phyloP scores from a whole-genome alignment of 257 asterid genomes.

The Henckelia pumila region DNA sequence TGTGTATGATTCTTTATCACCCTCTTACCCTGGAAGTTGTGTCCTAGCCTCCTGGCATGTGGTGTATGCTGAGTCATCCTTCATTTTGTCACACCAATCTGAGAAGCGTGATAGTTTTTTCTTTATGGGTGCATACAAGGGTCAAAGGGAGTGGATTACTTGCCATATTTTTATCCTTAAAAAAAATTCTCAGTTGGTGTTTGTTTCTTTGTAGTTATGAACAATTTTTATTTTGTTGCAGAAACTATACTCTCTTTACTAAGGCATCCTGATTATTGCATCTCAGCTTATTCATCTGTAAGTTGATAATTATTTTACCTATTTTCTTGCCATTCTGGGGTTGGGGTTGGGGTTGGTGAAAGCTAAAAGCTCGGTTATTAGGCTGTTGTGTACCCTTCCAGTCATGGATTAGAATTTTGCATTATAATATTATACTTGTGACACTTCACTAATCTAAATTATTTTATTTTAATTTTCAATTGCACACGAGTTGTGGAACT shows the following conservation, averaged over 20 bases:
- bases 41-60: slow-evolving; percentile 10
- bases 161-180: background rate
- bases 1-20: no score
- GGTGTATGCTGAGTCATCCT: background rate
- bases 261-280: slow-evolving; percentile 96
- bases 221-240: slow-evolving; percentile 43
- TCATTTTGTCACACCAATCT: no score
- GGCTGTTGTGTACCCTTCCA: background rate
- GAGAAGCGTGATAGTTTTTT: no score
- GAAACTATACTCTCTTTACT: slow-evolving; percentile 93
- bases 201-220: background rate
- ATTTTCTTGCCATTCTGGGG: background rate
- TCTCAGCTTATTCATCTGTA: slow-evolving; percentile 86
- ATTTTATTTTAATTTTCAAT: slow-evolving; percentile 3
- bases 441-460: background rate
- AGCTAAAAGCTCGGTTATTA: slow-evolving; percentile 11
- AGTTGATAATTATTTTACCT: slow-evolving; percentile 35
- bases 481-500: no score
- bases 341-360: background rate
- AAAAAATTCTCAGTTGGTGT: background rate
- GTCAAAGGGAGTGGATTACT: background rate
- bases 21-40: background rate
- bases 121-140: background rate
- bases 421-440: no score
- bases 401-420: background rate